Base-by-base conservation (phyloP, 805 yeast genomes). In the Candida ipomoeae region DNA sequence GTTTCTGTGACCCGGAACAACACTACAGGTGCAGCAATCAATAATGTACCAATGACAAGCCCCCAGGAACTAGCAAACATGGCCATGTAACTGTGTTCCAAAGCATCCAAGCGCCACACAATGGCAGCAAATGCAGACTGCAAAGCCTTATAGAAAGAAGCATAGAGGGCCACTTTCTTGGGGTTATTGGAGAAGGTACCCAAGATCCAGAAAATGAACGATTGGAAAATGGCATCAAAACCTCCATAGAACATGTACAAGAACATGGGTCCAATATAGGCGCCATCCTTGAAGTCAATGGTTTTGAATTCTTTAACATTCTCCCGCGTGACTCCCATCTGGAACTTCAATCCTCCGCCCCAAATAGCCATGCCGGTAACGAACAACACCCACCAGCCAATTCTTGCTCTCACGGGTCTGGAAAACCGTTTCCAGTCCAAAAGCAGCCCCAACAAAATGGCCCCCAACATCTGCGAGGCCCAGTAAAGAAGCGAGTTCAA, bases 71-170 rank as follows among this genome's bases (percentile, higher is more conserved):
- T 65, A 11, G 66, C 79, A 62, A 79, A 80, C 62, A 78, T 60
- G 36, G 60, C 59, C 58, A 68, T 66, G 62, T 71, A 82, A 7
- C 69, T 53, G 29, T 49, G 52, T 11, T 59, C 63, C 34, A 68
- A 52, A 31, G 80, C 75, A 59, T 81, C 85, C 54, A 80, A 64
- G 57, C 82, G 67, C 85, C 85, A 83, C 13, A 75, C 77, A 43
- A 82, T 70, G 21, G 82, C 86, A 13, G 82, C 81, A 61, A 84
- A 84, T 8, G 85, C 85, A 38, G 82, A 75, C 66, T 82, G 87
- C 51, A 83, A 64, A 50, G 83, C 81, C 69, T 83, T 83, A 69
- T 81, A 82, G 63, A 79, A 79, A 38, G 85, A 85, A 17, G 83
- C 82, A 58, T 79, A 78, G 51, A 81, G 63, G 23, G 84, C 81